A percentile compares a stretch with the other conserved stretches of the same genome.
phyloP scores from a whole-genome alignment of 352 stramenopile genomes.

The Phytophthora sojae region DNA sequence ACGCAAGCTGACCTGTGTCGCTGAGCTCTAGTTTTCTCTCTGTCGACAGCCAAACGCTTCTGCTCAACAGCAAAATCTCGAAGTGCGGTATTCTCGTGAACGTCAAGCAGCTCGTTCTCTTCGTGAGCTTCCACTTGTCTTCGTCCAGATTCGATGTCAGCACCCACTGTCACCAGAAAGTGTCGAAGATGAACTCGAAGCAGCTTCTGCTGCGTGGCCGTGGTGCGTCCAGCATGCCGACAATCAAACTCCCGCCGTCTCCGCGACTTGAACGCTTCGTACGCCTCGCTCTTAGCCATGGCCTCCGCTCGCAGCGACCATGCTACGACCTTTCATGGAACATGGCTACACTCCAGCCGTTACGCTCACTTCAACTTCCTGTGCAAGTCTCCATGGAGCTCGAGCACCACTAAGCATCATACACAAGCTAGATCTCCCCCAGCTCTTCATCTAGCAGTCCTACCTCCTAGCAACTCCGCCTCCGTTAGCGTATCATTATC shows the following conservation, averaged over 20 bases:
- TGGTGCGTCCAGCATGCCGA: slow-evolving; percentile 15
- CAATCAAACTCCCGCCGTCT: slow-evolving; percentile 21
- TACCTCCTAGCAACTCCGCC: too few species aligned
- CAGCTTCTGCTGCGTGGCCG: slow-evolving; percentile 26
- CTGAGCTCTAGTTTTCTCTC: slow-evolving; percentile 14
- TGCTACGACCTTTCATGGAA: slow-evolving; percentile 25
- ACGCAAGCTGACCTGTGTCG: slow-evolving; percentile 16
- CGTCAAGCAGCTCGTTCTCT: not conserved
- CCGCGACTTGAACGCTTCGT: slow-evolving; percentile 37
- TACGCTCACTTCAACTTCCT: slow-evolving; percentile 13
- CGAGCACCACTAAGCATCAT: not conserved
- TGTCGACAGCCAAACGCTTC: slow-evolving; percentile 26
- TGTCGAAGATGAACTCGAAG: slow-evolving; percentile 41
- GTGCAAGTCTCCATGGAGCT: not conserved
- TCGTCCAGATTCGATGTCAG: slow-evolving; percentile 9
- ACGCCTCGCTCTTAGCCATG: slow-evolving; percentile 29
- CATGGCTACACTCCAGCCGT: slow-evolving; percentile 32
- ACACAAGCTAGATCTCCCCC: too few species aligned
- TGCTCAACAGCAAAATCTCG: slow-evolving; percentile 26
- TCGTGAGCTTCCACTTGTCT: not conserved
- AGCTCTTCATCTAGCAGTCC: not conserved
- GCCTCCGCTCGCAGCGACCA: slow-evolving; percentile 6
- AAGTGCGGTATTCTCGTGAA: not conserved
- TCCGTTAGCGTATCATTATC: too few species aligned
- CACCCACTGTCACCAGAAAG: slow-evolving; percentile 29